Conservation (phyloP, 164 flowering plant genomes). For the Piper longum region DNA sequence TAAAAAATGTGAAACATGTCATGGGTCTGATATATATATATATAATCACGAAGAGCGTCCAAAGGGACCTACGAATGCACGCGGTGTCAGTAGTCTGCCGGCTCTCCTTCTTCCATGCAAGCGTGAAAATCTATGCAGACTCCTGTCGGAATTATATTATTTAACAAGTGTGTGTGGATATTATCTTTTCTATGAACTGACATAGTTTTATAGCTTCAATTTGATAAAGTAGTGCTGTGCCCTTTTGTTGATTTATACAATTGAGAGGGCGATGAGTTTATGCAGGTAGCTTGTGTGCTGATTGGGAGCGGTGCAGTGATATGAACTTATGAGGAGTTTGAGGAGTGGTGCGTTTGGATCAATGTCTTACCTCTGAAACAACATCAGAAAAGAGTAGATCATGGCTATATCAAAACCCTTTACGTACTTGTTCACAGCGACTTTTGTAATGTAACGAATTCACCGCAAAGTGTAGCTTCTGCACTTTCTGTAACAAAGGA, state of each 20-base stretch:
- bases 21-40: too few relatives aligned
- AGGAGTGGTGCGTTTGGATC: neutral
- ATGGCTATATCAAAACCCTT: neutral
- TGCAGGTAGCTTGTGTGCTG: too few relatives aligned
- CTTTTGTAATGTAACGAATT: too few relatives aligned
- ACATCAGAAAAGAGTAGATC: neutral
- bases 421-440: neutral
- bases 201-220: too few relatives aligned
- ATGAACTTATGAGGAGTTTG: neutral
- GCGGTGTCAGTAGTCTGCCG: constrained; percentile 40
- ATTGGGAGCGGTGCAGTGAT: neutral
- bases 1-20: neutral
- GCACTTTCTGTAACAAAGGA: neutral
- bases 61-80: constrained; percentile 36
- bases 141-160: constrained; percentile 10
- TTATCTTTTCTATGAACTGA: too few relatives aligned
- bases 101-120: constrained; percentile 35
- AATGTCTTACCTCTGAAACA: neutral
- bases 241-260: too few relatives aligned
- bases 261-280: too few relatives aligned
- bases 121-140: constrained; percentile 24
- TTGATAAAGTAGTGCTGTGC: too few relatives aligned
- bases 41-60: constrained; percentile 1
- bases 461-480: neutral
- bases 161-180: too few relatives aligned